Conservation (phyloP, 768 basidiomycete genomes). For the Pleurotus sapidus region DNA sequence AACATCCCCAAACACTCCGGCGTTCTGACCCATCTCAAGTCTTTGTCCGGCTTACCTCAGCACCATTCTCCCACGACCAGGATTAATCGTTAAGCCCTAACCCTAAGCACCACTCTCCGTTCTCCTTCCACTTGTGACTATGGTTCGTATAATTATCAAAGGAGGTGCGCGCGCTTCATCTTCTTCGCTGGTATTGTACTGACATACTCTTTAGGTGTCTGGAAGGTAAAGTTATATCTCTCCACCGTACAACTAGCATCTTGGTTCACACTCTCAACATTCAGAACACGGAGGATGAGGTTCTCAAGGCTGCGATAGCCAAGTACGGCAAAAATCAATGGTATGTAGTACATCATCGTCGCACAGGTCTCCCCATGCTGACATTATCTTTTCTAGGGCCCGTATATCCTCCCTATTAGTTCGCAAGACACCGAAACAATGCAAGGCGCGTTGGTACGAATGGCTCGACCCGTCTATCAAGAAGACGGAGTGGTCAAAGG, state of each 20-base stretch:
- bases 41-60: no score
- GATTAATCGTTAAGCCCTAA: neutral
- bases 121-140: slow-evolving; percentile 22
- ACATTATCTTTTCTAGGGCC: slow-evolving; percentile 54
- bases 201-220: slow-evolving; percentile 50
- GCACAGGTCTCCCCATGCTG: slow-evolving; percentile 5
- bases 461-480: slow-evolving; percentile 99
- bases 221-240: slow-evolving; percentile 56
- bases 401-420: slow-evolving; percentile 97
- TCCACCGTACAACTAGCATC: slow-evolving; percentile 1
- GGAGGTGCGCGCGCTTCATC: slow-evolving; percentile 52
- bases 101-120: neutral
- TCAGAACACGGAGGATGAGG: slow-evolving; percentile 96
- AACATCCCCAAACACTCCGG: no score
- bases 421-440: slow-evolving; percentile 98
- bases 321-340: slow-evolving; percentile 98
- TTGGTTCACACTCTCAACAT: slow-evolving; percentile 11
- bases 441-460: slow-evolving; percentile 99
- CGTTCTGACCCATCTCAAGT: no score
- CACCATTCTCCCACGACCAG: no score
- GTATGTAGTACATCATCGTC: slow-evolving; percentile 29
- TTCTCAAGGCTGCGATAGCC: slow-evolving; percentile 97
- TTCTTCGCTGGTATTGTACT: slow-evolving; percentile 3
- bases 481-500: slow-evolving; percentile 99
- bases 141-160: slow-evolving; percentile 92